Evolutionary conservation across 371 early-diverging fungal genomes (phyloP).

Genomic region (Neoconidiobolus thromboides): DNA sequence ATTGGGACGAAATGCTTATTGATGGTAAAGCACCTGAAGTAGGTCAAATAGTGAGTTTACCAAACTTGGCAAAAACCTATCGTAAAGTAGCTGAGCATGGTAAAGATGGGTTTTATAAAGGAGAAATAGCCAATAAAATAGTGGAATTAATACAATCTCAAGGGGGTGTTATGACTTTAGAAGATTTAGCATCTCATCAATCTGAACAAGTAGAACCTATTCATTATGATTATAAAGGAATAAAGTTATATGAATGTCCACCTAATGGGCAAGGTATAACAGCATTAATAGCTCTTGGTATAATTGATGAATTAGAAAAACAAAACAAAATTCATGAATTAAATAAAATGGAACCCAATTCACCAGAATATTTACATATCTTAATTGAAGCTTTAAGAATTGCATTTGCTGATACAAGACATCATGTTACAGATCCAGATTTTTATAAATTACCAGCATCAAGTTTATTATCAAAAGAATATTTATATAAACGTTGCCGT

Average conservation of each 20-base stretch:
- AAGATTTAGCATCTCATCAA: slow-evolving; percentile 46
- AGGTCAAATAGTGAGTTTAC: slow-evolving; percentile 41
- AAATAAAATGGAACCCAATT: slow-evolving; percentile 26
- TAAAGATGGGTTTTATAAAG: slow-evolving; percentile 55
- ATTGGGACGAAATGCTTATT: slow-evolving; percentile 29
- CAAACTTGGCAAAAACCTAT: slow-evolving; percentile 41
- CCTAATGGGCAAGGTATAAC: slow-evolving; percentile 64
- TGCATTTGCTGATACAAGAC: slow-evolving; percentile 55
- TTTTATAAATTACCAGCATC: slow-evolving; percentile 17
- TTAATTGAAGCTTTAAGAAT: slow-evolving; percentile 45
- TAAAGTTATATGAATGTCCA: slow-evolving; percentile 47
- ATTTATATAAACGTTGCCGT: slow-evolving; percentile 31
- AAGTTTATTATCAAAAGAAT: slow-evolving; percentile 30
- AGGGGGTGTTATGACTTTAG: slow-evolving; percentile 55
- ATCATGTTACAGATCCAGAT: slow-evolving; percentile 47
- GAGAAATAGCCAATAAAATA: slow-evolving; percentile 51
- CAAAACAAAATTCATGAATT: slow-evolving; percentile 15
- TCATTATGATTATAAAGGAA: slow-evolving; percentile 35
- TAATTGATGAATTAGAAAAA: slow-evolving; percentile 34
- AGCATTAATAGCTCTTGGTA: slow-evolving; percentile 50
- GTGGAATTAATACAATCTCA: slow-evolving; percentile 29
- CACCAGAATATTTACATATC: slow-evolving; percentile 39
- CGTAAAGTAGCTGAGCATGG: slow-evolving; percentile 38
- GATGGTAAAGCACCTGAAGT: slow-evolving; percentile 36
- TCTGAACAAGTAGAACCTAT: slow-evolving; percentile 38